A percentile compares a stretch with the other conserved stretches of the same genome.
These are phyloP conservation scores for Schizophyllum commune DNA, from an alignment of 1,284 basidiomycete species.

Conservation along the genomic window DNA sequence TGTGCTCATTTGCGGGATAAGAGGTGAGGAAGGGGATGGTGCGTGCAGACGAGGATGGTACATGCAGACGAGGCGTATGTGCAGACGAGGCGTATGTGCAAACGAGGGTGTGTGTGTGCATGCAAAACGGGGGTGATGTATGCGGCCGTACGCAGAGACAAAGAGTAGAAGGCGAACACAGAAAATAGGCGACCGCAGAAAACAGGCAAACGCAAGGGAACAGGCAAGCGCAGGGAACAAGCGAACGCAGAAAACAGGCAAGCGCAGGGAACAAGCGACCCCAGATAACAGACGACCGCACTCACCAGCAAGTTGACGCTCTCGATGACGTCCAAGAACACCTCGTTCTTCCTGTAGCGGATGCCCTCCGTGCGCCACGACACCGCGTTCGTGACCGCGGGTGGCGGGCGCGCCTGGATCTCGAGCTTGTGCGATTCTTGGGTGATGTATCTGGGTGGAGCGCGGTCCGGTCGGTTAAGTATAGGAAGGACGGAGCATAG, in stretches of 20 bases:
- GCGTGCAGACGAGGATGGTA: neutral
- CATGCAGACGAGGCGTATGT: neutral
- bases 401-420: conserved; percentile 91
- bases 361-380: conserved; percentile 99
- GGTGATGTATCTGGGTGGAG: conserved; percentile 79
- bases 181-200: no score
- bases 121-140: no score
- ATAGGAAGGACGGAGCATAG: no score
- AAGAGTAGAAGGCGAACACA: no score
- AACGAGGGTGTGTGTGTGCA: no score
- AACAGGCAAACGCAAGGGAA: neutral
- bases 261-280: neutral
- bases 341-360: conserved; percentile 97
- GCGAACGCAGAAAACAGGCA: no score
- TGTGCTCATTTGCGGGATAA: no score
- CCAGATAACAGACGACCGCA: conserved; percentile 8
- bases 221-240: neutral
- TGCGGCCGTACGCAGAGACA: no score
- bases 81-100: no score
- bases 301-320: conserved; percentile 91
- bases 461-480: no score
- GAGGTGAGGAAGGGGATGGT: neutral
- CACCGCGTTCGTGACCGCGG: conserved; percentile 98
- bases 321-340: conserved; percentile 98
- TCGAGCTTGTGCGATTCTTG: conserved; percentile 99